Percentiles rank a stretch among this genome's conserved stretches.
Conservation (phyloP, 371 early-diverging fungal species). For the Mucor lusitanicus region DNA sequence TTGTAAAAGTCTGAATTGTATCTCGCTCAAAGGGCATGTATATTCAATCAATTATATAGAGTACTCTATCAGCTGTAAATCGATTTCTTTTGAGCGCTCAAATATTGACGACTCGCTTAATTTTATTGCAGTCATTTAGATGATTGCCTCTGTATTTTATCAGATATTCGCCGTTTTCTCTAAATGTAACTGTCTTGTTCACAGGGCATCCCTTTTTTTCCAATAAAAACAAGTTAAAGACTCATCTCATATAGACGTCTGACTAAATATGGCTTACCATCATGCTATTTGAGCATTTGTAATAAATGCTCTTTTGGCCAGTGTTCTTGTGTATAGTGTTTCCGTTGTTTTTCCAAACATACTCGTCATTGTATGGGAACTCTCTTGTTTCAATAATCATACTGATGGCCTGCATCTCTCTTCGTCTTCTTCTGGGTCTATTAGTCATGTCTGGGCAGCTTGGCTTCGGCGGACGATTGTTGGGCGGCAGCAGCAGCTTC, state of each 20-base stretch:
- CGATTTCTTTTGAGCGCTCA: background rate
- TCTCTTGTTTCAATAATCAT: slow-evolving; percentile 55
- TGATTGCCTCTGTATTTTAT: slow-evolving; percentile 55
- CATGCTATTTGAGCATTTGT: slow-evolving; percentile 43
- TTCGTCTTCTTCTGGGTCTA: slow-evolving; percentile 44
- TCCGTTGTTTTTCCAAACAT: slow-evolving; percentile 59
- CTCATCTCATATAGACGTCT: background rate
- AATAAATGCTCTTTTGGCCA: slow-evolving; percentile 55
- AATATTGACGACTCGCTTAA: slow-evolving; percentile 2
- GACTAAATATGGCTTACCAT: slow-evolving; percentile 11
- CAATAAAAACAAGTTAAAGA: background rate
- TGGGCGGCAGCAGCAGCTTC: background rate
- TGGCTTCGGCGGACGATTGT: background rate
- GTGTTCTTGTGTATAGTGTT: slow-evolving; percentile 53
- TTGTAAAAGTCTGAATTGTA: too few relatives aligned
- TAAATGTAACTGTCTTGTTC: slow-evolving; percentile 54
- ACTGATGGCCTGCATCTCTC: slow-evolving; percentile 55
- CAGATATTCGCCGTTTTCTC: slow-evolving; percentile 45
- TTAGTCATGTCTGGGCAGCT: background rate
- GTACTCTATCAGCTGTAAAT: background rate
- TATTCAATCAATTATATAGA: background rate
- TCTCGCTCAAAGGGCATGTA: background rate
- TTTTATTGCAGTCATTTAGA: slow-evolving; percentile 21
- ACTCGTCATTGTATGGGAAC: slow-evolving; percentile 41
- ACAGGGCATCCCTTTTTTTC: slow-evolving; percentile 30